A percentile compares a stretch with the other conserved stretches of the same genome.
Evolutionary conservation across 495 filamentous ascomycete species (phyloP).

Genomic region (Penicillium subrubescens): DNA sequence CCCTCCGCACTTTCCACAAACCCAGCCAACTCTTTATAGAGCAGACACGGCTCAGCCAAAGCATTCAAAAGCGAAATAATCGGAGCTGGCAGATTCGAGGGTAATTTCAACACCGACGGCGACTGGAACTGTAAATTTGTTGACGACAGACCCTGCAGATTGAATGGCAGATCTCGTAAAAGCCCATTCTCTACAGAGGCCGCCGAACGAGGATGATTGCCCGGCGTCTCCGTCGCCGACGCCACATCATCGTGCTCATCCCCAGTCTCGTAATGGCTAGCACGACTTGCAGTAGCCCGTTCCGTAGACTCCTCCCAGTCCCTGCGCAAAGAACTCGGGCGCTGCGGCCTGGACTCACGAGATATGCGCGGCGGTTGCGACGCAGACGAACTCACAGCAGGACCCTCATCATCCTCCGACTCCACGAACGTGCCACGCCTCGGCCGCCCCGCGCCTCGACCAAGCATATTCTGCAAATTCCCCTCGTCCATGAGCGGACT

Average conservation of each 20-base stretch:
- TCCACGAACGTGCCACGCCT: constrained; percentile 29
- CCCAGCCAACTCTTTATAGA: constrained; percentile 75
- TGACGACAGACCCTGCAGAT: constrained; percentile 90
- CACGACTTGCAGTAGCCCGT: constrained; percentile 19
- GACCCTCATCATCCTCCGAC: constrained; percentile 47
- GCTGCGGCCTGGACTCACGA: constrained; percentile 20
- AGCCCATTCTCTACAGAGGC: constrained; percentile 75
- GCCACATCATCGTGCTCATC: constrained; percentile 22
- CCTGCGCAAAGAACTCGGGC: constrained; percentile 31
- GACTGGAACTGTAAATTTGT: constrained; percentile 75
- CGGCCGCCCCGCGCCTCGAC: constrained; percentile 27
- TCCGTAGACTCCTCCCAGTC: constrained; percentile 24
- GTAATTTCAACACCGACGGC: constrained; percentile 67
- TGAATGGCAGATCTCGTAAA: constrained; percentile 88
- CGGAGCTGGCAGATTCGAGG: constrained; percentile 76
- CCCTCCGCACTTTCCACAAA: constrained; percentile 77
- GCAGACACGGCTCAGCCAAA: constrained; percentile 87
- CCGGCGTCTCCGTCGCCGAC: constrained; percentile 22
- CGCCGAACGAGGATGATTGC: constrained; percentile 20
- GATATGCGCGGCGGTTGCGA: constrained; percentile 36
- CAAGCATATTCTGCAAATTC: constrained; percentile 41
- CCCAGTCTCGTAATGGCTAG: constrained; percentile 19
- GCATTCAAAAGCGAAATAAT: constrained; percentile 86
- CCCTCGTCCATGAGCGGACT: constrained; percentile 44
- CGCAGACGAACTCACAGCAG: constrained; percentile 47